Evolutionary conservation across 768 basidiomycete genomes (phyloP), one percentile per base, ranked within the genome.

Genomic region (Mycena polygramma): DNA sequence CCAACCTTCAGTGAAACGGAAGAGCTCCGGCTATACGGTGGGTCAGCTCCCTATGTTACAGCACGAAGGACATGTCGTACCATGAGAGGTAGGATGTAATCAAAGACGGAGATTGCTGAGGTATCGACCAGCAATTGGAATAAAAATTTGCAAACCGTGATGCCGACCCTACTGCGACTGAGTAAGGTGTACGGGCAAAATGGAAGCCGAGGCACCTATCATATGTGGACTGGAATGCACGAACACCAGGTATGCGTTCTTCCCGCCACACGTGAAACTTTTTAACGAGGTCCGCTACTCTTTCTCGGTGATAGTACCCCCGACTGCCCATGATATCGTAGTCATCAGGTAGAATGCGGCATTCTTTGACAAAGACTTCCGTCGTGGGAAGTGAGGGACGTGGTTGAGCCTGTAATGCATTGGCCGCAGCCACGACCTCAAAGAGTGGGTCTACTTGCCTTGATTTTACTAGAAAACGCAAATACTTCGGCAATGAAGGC

Each of bases 211-310:
- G 84, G 46, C 77, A 91, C 88, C 91, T 88, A 76, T 97, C 95
- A 74, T 96, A 95, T n/a, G 87, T 91, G 0, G 94, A 96, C 75
- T 94, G 91, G 75, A 94, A 92, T 6, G 94, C 94, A 41, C 91
- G 88, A 30, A 90, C 88, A 5, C 94, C 94, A 22, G 94, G 89
- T 7, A 90, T 78, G 39, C 95, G 88, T 69, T 92, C 87, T 46
- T 85, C 83, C 39, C 93, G 86, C 94, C 93, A 94, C 22, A 83
- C 77, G 51, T 88, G 87, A 77, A 97, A 91, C 26, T 83, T 85
- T 24, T 85, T 79, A 2, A 92, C 89, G 7, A 95, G 85, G 59
- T 90, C 86, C 13, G 83, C 73, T 7, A 95, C 84, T 53, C 92
- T 86, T 19, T 79, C 81, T 69, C 82, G 81, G 75, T 94, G 91